Evolutionary conservation across 129 eudicot genomes (phyloP), one percentile per base, ranked within the genome.

Genomic region (Centrapalus pauciflorus): DNA sequence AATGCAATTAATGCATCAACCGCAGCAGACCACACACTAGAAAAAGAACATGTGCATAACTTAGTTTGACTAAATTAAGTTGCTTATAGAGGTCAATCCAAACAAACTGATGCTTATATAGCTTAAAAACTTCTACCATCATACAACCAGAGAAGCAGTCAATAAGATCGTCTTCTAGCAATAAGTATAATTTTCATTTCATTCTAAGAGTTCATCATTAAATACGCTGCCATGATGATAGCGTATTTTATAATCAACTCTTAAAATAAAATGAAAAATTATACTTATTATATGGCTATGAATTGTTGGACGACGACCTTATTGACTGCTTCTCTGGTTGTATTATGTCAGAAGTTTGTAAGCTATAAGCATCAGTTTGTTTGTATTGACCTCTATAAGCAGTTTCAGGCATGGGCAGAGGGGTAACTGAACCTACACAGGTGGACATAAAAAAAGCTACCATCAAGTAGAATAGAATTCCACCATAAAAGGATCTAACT

Each of bases 21-120:
- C 64, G 98, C 95, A 51, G 96, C 90, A 80, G 95, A 79, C 95
- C 96, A 93, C 71, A 93, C 96, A 71, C 98, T 93, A 58, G 68
- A 76, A 34, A 67, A 73, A 34, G 61, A 74, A 51, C 38, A 71
- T 38, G 23, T 61, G 51, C 25, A 25, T 27, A 26, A 23, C 41
- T 75, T 29, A 71, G 24, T 50, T 40, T 23, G 19, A 13, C 27
- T 59, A 71, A 26, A 9, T 23, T 20, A 52, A 12, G 19, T 23
- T 61, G 19, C 3, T 45, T 20, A 43, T n/a, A 8, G 30, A 24
- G 34, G 25, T 34, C 12, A 17, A 25, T 45, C 52, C 35, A 40
- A 64, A 64, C 45, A 64, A 37, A 14, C 34, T 34, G 27, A 40
- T 1, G 10, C 6, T 23, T 45, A 38, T n/a, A n/a, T n/a, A n/a